Evolutionary conservation across 345 rosid species (phyloP), one percentile per base, ranked within the genome.

Genomic region (Passiflora organensis): DNA sequence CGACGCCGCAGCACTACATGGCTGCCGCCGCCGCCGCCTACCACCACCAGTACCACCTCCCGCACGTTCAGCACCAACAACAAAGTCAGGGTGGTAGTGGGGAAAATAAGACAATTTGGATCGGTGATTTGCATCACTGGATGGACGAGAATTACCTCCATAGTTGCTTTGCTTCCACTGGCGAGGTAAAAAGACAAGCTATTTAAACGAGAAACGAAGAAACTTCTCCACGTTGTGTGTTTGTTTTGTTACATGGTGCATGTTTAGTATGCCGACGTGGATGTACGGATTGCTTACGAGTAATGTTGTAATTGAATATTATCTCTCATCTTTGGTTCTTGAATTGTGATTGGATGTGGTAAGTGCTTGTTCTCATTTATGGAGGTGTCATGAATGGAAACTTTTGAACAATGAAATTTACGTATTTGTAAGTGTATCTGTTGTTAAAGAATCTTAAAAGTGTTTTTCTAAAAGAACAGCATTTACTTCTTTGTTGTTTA

Each of bases 41-140:
- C 46, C 75, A 68, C 55, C 55, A 36, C 28, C 76, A 61, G 51
- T 56, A 22, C 55, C 67, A 72, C 63, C 74, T 72, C 58, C 76
- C 56, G 49, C 63, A 50, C 24, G 75, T 56, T 12, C 68, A 55
- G 17, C 60, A 45, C 34, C 63, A 62, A 13, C 62, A 73, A 74
- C n/a, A 81, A 83, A 67, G 79, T 82, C n/a, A 81, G 5, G 63
- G 70, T 64, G 71, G 79, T 5, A 63, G 70, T 63, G 71, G 78
- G 22, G 96, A 89, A 51, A 89, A 89, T 62, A 84, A 80, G 64
- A 79, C 96, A 6, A 49, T 93, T 37, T 93, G 99, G 99, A 80
- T 89, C 56, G 99, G 99, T 21, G 99, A 93, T 76, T 84, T 93
- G 77, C 85, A 82, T 71, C 95, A 80, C 25, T 93, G 99, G 99